These are phyloP conservation scores for Pilobolus umbonatus DNA, from an alignment of 192 early-diverging fungal species.

Conservation along the genomic window DNA sequence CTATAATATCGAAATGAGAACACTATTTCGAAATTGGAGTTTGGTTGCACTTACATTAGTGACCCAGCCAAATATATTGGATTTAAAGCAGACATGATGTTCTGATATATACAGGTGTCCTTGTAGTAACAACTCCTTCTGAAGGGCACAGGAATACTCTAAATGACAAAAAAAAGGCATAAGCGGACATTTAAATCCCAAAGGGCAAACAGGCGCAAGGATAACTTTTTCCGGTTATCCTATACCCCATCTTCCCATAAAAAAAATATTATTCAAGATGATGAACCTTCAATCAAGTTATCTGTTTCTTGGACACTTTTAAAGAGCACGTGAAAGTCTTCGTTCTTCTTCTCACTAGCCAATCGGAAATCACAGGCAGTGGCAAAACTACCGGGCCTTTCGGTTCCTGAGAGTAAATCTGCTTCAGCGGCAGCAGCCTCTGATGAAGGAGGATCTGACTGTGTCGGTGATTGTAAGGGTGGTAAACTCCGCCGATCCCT, in stretches of 20 bases:
- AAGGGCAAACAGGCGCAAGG: neutral
- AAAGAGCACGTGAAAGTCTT: slow-evolving; percentile 53
- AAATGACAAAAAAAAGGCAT: neutral
- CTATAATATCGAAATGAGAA: slow-evolving; percentile 18
- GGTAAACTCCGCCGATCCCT: too few relatives aligned
- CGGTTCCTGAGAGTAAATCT: slow-evolving; percentile 1
- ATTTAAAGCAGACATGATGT: slow-evolving; percentile 76
- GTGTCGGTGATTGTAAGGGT: too few relatives aligned
- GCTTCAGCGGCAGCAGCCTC: slow-evolving; percentile 6
- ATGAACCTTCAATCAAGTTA: slow-evolving; percentile 49
- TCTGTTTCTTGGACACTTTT: slow-evolving; percentile 49
- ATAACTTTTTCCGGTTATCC: neutral
- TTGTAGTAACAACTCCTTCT: slow-evolving; percentile 84
- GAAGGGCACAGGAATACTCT: slow-evolving; percentile 81
- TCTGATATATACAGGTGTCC: slow-evolving; percentile 81
- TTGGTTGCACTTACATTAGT: slow-evolving; percentile 50
- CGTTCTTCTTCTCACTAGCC: slow-evolving; percentile 44
- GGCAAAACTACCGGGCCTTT: slow-evolving; percentile 20
- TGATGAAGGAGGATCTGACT: neutral
- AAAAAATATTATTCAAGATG: too few relatives aligned
- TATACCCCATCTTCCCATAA: neutral
- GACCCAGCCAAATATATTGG: slow-evolving; percentile 89
- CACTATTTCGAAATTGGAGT: neutral
- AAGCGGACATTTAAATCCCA: too few relatives aligned
- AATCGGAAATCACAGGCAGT: slow-evolving; percentile 21